Evolutionary conservation across 176 grass and related monocot genomes (phyloP).

Genomic region (Thalia dealbata): DNA sequence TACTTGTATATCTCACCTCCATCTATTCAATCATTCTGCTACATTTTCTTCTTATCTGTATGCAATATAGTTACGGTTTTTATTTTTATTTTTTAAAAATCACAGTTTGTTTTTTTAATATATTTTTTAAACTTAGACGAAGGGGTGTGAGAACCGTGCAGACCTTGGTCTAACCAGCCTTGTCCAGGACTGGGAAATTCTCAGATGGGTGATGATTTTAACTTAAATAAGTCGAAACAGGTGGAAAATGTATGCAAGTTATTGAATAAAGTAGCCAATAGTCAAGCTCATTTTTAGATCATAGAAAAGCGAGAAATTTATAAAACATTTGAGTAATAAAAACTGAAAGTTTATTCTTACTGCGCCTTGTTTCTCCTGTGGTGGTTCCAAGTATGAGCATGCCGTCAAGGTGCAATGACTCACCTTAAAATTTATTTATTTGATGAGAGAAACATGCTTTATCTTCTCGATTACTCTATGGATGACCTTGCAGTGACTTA

Average conservation of each 20-base stretch:
- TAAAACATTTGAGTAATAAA: no score
- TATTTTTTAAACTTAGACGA: no score
- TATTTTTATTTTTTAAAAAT: neutral
- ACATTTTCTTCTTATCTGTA: neutral
- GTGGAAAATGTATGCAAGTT: neutral
- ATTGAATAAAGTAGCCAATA: neutral
- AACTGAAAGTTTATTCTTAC: no score
- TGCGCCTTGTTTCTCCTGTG: neutral
- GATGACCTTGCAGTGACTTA: neutral
- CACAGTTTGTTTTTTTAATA: neutral
- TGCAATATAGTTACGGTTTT: neutral
- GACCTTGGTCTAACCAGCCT: neutral
- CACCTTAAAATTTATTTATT: neutral
- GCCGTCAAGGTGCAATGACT: neutral
- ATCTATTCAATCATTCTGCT: neutral
- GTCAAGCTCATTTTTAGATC: neutral
- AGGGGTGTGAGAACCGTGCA: neutral
- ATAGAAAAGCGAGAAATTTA: no score
- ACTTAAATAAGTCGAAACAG: neutral
- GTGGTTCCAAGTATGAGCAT: neutral
- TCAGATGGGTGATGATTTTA: neutral
- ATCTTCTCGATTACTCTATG: neutral
- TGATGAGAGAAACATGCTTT: neutral
- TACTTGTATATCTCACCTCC: neutral
- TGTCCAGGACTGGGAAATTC: neutral